Percentiles rank a stretch among this genome's conserved stretches.
Evolutionary conservation across 331 rosid species (phyloP).

Genomic region (Acacia concinna): DNA sequence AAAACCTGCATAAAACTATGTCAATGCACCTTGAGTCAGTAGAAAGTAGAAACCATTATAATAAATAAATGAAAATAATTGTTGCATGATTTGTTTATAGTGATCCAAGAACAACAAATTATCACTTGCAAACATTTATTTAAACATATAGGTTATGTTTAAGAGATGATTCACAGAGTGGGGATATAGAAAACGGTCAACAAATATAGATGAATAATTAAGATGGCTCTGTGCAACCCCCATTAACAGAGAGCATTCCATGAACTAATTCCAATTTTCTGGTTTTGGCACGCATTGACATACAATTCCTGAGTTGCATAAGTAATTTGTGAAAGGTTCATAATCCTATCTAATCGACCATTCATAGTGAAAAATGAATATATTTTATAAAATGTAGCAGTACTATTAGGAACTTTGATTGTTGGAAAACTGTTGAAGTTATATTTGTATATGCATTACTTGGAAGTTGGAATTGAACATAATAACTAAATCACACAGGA

Average conservation of each 20-base stretch:
- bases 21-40: constrained; percentile 61
- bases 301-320: neutral
- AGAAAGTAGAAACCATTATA: constrained; percentile 61
- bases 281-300: neutral
- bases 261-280: neutral
- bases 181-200: neutral
- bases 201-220: constrained; percentile 9
- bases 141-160: constrained; percentile 1
- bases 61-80: constrained; percentile 30
- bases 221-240: no score
- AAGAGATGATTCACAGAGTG: neutral
- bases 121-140: neutral
- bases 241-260: neutral
- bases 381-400: neutral
- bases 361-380: neutral
- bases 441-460: no score
- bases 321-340: neutral
- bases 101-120: constrained; percentile 14
- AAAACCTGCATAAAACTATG: constrained; percentile 86
- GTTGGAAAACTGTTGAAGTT: neutral
- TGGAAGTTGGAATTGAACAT: neutral
- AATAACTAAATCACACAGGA: neutral
- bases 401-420: neutral
- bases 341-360: neutral
- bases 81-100: constrained; percentile 11